A percentile compares a stretch with the other conserved stretches of the same genome.
These are phyloP conservation scores for Jaapia argillacea DNA, from an alignment of 768 basidiomycete genomes.

Conservation along the genomic window DNA sequence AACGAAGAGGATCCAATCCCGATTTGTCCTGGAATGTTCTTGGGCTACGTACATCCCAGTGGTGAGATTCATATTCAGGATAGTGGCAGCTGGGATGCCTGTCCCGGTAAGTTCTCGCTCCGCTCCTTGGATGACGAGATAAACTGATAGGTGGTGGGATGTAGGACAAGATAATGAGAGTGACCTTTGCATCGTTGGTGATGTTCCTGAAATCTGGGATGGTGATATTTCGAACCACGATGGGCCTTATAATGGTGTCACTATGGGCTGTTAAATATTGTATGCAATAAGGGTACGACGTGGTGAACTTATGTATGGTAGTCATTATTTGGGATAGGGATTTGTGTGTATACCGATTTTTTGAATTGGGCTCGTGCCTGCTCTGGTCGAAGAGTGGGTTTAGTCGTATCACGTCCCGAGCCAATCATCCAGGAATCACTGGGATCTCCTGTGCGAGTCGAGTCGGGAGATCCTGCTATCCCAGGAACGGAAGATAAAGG, in stretches of 20 bases:
- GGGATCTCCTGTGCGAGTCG: too few relatives aligned
- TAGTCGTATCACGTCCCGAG: too few relatives aligned
- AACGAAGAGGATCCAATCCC: constrained; percentile 35
- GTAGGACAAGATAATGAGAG: constrained; percentile 15
- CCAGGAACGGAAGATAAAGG: too few relatives aligned
- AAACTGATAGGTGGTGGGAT: neutral
- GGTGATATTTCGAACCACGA: constrained; percentile 13
- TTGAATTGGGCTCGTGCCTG: too few relatives aligned
- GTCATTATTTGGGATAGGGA: too few relatives aligned
- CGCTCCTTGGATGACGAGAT: neutral
- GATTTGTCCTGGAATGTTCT: constrained; percentile 16
- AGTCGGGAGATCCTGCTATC: too few relatives aligned
- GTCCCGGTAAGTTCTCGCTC: neutral
- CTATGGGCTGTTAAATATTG: constrained; percentile 7
- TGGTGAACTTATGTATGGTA: too few relatives aligned
- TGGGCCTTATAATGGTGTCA: constrained; percentile 16
- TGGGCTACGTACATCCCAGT: constrained; percentile 7
- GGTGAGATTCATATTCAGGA: constrained; percentile 13
- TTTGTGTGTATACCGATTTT: too few relatives aligned
- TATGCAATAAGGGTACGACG: constrained; percentile 8
- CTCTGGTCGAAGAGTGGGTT: too few relatives aligned
- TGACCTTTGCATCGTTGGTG: constrained; percentile 13
- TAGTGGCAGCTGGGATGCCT: neutral
- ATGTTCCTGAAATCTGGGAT: constrained; percentile 11
- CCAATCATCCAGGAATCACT: too few relatives aligned